Base-by-base conservation (phyloP, 225 moss, liverwort and hornwort genomes). In the Marchantia paleacea region DNA sequence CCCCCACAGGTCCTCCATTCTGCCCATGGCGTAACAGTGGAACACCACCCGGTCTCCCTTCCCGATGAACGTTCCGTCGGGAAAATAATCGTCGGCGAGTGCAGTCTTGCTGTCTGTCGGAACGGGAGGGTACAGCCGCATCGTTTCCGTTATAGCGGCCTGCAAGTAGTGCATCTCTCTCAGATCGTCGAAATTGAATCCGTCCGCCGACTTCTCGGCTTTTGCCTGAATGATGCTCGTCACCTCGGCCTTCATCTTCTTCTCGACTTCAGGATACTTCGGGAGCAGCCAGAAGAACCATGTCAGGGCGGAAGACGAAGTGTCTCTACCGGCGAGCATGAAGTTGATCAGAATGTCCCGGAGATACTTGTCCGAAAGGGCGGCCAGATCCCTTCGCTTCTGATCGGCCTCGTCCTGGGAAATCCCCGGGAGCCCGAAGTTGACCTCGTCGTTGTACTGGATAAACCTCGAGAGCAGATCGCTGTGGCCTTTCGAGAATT, bases 301-400 rank as follows among this genome's bases (percentile, higher is more conserved):
- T 28, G 81, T 79, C 51, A 90, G 65, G 54, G 83, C 81, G 30
- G 78, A 12, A 26, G 84, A 79, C 0, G 82, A 82, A 8, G 85
- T 90, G 82, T 90, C 87, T 2, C 87, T 77, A 22, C 90, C 90
- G 24, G 85, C 90, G 10, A 90, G 72, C 39, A 87, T 76, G 57
- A 89, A 89, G 49, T 89, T 89, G 55, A 87, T 26, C 54, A 86
- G 28, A 26, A 84, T 52, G 50, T 90, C 87, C 39, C 90, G 72
- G 19, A 90, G 48, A 31, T 88, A 86, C 2, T 49, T 26, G 0
- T 2, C 73, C 57, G 82, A 84, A n/a, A n/a, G 0, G 24, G 71
- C 8, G 86, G 81, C 57, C 53, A 75, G n/a, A 85, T 81, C 20
- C 50, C 85, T 49, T 86, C 85, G 85, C 72, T 87, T 84, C 25